Percentiles rank a stretch among this genome's conserved stretches.
phyloP scores from a whole-genome alignment of 192 early-diverging fungal genomes.

The Phlyctochytrium arcticum region DNA sequence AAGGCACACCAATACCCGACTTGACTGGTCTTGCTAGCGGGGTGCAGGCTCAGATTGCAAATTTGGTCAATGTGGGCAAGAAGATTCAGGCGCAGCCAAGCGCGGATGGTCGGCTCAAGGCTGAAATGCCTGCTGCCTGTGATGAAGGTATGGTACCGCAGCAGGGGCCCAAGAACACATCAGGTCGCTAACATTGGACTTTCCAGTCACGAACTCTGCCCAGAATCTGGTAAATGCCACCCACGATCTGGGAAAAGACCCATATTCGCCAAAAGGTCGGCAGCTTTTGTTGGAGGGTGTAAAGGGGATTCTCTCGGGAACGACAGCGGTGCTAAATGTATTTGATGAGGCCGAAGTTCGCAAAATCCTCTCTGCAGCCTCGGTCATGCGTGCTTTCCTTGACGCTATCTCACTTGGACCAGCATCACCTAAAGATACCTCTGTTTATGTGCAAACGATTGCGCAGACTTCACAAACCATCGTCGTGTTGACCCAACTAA shows the following conservation, averaged over 20 bases:
- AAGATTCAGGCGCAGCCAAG: conserved; percentile 32
- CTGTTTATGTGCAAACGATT: conserved; percentile 13
- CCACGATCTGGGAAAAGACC: conserved; percentile 28
- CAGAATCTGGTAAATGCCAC: conserved; percentile 35
- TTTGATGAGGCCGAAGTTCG: conserved; percentile 50
- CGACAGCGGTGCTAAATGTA: conserved; percentile 36
- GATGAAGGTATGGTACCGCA: conserved; percentile 19
- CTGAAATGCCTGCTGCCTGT: conserved; percentile 42
- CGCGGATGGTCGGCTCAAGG: conserved; percentile 32
- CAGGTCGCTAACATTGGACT: neutral
- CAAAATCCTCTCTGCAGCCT: conserved; percentile 30
- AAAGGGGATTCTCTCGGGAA: conserved; percentile 50
- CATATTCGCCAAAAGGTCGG: conserved; percentile 36
- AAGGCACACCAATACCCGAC: conserved; percentile 41
- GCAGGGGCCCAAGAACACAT: neutral
- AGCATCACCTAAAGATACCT: neutral
- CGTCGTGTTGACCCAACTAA: conserved; percentile 31
- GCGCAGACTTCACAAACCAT: conserved; percentile 32
- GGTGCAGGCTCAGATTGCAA: conserved; percentile 42
- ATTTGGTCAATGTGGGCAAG: conserved; percentile 35
- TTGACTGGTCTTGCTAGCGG: conserved; percentile 31
- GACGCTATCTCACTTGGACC: conserved; percentile 3
- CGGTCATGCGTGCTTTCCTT: conserved; percentile 11
- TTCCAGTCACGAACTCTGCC: conserved; percentile 38
- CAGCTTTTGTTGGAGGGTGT: conserved; percentile 40